Percentiles rank a stretch among this genome's conserved stretches.
Conservation (phyloP, 306 rosid species). For the Spatholobus suberectus region DNA sequence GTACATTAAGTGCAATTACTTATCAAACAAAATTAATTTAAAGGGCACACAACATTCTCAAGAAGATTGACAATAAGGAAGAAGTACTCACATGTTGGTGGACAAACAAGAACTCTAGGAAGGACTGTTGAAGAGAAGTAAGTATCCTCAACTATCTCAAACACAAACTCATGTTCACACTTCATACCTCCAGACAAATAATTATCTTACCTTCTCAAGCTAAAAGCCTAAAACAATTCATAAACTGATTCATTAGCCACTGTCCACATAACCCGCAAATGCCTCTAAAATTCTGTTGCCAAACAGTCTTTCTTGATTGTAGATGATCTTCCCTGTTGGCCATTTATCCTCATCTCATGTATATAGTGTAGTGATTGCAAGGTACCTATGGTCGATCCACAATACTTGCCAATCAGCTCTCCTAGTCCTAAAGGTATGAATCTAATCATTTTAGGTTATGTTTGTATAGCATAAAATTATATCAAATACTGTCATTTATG, state of each 20-base stretch:
- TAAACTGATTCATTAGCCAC: not conserved
- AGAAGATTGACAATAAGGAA: slow-evolving; percentile 8
- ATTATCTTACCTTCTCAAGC: slow-evolving; percentile 24
- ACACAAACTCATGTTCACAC: not conserved
- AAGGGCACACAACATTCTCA: not conserved
- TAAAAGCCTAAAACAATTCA: slow-evolving; percentile 15
- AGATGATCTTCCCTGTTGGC: not conserved
- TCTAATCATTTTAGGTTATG: not conserved
- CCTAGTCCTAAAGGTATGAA: not conserved
- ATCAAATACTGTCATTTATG: not conserved
- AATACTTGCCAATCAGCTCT: not conserved
- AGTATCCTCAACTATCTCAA: not conserved
- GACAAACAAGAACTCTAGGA: slow-evolving; percentile 3
- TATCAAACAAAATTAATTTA: slow-evolving; percentile 1
- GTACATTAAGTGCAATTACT: not conserved
- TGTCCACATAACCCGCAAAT: not conserved
- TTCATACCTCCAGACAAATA: not conserved
- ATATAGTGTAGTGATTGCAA: not conserved
- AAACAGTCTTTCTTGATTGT: not conserved
- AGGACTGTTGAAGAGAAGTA: not conserved
- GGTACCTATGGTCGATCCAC: not conserved
- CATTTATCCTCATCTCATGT: not conserved
- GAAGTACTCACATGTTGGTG: not conserved
- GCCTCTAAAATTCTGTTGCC: not conserved
- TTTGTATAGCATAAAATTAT: not conserved